A percentile compares a stretch with the other conserved stretches of the same genome.
Evolutionary conservation across 495 filamentous ascomycete species (phyloP).

Genomic region (Penicillium argentinense): DNA sequence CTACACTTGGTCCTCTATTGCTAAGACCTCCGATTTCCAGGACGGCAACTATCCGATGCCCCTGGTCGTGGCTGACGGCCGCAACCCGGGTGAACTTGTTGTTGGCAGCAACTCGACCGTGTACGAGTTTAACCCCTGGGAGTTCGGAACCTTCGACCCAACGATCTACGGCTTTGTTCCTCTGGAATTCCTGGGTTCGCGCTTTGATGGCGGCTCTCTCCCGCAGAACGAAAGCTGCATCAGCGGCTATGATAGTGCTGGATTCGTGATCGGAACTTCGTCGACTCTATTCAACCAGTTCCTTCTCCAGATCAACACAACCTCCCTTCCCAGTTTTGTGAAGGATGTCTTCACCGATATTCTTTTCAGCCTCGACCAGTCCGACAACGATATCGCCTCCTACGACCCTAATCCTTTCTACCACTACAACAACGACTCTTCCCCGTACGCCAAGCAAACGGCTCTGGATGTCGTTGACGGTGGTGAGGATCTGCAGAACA

Average conservation of each 20-base stretch:
- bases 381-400: constrained; percentile 75
- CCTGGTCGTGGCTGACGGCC: constrained; percentile 73
- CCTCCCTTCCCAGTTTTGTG: constrained; percentile 53
- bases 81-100: constrained; percentile 62
- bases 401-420: constrained; percentile 87
- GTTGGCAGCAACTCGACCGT: constrained; percentile 78
- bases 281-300: constrained; percentile 84
- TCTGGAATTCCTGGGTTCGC: constrained; percentile 72
- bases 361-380: constrained; percentile 51
- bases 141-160: constrained; percentile 83
- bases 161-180: constrained; percentile 78
- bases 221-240: constrained; percentile 63
- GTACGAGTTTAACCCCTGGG: constrained; percentile 84
- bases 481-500: constrained; percentile 83
- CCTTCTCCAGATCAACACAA: constrained; percentile 57
- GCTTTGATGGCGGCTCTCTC: constrained; percentile 68
- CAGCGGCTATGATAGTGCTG: constrained; percentile 78
- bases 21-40: constrained; percentile 62
- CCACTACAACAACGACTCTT: constrained; percentile 62
- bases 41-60: constrained; percentile 79
- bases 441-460: constrained; percentile 52
- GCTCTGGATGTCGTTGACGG: constrained; percentile 82
- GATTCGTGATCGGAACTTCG: constrained; percentile 89
- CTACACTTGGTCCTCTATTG: constrained; percentile 89
- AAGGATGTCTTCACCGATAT: constrained; percentile 54